Base-by-base conservation (phyloP, 1,284 basidiomycete species). In the Vanrija humicola region DNA sequence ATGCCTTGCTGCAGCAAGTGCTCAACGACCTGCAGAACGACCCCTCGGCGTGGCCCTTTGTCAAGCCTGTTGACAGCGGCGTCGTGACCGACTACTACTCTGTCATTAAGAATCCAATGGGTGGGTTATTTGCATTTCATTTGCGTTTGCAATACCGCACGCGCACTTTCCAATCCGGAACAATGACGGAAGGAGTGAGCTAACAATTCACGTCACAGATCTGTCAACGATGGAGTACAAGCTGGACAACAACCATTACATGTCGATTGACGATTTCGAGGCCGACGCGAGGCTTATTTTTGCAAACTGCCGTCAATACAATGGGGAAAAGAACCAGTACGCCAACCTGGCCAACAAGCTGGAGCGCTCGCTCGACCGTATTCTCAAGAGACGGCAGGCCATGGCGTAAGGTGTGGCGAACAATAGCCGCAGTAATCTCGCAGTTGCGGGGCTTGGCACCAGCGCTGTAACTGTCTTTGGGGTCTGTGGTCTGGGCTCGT, bases 31-130 rank as follows among this genome's bases (percentile, higher is more conserved):
- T 99, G 59, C 86, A 89, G 69, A 83, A 81, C 25, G 88, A 96
- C 69, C 82, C 86, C 6, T 83, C 84, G 28, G 84, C 89, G 0
- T 99, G 96, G 94, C 86, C 95, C 3, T 76, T 77, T 48, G 52
- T 63, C 12, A 70, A 72, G 52, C 73, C 76, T 5, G 94, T 98
- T 49, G 88, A 89, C 68, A 79, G 74, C 1, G 84, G 86, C 18
- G 90, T 96, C 59, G 95, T 96, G 3, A 72, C 82, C 5, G 95
- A 97, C 72, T 98, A 98, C 72, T 91, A 93, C 74, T 85, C 90
- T 18, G 86, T 93, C 50, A 88, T 98, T 73, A 88, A 86, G 67
- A 80, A 87, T 54, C 95, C 95, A 0, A 98, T 98, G 94, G 94
- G 92, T 92, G 64, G 57, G 85, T 79, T 79, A 6, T 19, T 12